Evolutionary conservation across 2,329 filamentous ascomycete genomes (phyloP), one percentile per base, ranked within the genome.

Genomic region (Ilyonectria destructans): DNA sequence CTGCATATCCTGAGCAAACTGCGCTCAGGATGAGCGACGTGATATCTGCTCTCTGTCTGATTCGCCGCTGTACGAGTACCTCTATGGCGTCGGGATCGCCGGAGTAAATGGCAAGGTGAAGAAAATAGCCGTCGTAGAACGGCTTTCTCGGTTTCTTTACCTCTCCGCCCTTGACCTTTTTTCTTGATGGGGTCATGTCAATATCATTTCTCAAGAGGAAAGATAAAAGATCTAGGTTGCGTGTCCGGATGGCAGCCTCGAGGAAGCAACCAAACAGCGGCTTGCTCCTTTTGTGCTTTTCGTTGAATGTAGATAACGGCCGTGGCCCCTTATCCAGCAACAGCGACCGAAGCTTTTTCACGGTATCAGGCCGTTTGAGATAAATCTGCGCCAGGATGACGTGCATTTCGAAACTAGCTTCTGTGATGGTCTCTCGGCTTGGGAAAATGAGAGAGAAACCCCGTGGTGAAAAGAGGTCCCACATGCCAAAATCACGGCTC

Each of bases 111-210:
- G 49, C 29, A n/a, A 52, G 8, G 29, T 52, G 49, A 33, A 52
- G 49, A n/a, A 52, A 52, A 13, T 52, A 33, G 26, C 49, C 49
- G 17, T 52, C 49, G 9, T 52, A 52, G 17, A 52, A 52, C 1
- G 49, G 9, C 49, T 33, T 21, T 17, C 13, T 26, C 9, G n/a
- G 4, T 9, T 52, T 52, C 29, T n/a, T 51, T n/a, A n/a, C 48
- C 6, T 12, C 17, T 8, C 21, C 46, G 29, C 17, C 17, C 4
- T 19, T 19, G 12, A 12, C 31, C 29, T 19, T 52, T 9, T 17
- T 17, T 52, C n/a, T 52, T 4, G 29, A 4, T 9, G 9, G 7
- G 17, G 49, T 52, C 6, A 52, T 52, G n/a, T 52, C 49, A 33
- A 52, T n/a, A n/a, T 52, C 29, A 13, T 52, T 29, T 9, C 17